Conservation (phyloP, 768 basidiomycete genomes). For the Russula virescens region DNA sequence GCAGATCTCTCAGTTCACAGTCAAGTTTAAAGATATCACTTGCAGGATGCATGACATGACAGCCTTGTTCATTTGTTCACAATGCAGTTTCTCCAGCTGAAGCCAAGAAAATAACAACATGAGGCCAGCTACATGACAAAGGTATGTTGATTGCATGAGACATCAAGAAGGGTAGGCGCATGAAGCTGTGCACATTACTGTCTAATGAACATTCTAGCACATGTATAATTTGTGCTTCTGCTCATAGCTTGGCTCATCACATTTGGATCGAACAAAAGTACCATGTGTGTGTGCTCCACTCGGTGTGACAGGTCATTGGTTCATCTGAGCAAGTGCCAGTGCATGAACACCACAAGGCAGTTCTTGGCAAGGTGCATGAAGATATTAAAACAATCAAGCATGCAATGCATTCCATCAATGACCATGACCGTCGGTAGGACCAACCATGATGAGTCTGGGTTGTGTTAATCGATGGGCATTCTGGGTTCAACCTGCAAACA, state of each 20-base stretch:
- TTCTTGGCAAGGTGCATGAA: slow-evolving; percentile 1
- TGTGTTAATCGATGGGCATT: too few species aligned
- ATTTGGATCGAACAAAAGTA: slow-evolving; percentile 15
- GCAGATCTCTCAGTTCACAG: slow-evolving; percentile 15
- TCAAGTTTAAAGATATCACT: slow-evolving; percentile 13
- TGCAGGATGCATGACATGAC: too few species aligned
- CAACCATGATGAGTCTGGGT: not conserved
- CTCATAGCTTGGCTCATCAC: slow-evolving; percentile 14
- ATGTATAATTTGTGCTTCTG: not conserved
- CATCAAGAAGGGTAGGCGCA: too few species aligned
- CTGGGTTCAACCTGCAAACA: too few species aligned
- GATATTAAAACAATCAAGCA: slow-evolving; percentile 10
- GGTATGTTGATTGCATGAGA: too few species aligned
- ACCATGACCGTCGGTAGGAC: too few species aligned
- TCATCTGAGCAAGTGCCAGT: slow-evolving; percentile 13
- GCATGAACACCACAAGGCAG: not conserved
- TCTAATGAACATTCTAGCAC: not conserved
- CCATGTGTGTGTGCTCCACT: slow-evolving; percentile 10
- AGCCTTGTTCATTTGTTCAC: too few species aligned
- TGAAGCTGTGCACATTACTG: slow-evolving; percentile 8
- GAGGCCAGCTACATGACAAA: too few species aligned
- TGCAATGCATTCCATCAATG: not conserved
- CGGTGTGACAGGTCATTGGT: not conserved
- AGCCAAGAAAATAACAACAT: too few species aligned
- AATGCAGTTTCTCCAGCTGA: too few species aligned